Conservation (phyloP, 129 eudicot species). For the Escallonia rubra region DNA sequence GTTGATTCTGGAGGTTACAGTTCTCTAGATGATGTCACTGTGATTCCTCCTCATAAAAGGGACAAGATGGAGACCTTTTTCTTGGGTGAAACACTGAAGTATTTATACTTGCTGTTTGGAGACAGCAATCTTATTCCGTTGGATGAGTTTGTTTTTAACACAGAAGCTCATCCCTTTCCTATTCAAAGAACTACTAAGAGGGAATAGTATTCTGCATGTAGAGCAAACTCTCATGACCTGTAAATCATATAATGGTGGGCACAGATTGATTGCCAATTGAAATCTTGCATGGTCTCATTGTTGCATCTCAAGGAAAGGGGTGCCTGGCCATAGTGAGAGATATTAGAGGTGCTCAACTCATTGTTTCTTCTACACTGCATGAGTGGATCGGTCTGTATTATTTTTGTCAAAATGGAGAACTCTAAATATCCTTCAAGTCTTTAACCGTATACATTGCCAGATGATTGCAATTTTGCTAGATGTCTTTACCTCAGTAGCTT, state of each 20-base stretch:
- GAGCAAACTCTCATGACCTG: slow-evolving; percentile 8
- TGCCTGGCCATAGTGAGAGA: background rate
- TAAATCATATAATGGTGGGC: slow-evolving; percentile 1
- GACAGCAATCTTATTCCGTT: slow-evolving; percentile 44
- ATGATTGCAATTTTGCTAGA: background rate
- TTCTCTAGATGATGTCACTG: slow-evolving; percentile 87
- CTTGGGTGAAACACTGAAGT: slow-evolving; percentile 84
- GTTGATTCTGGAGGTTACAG: slow-evolving; percentile 88
- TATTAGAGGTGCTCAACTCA: too few relatives aligned
- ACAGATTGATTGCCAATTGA: slow-evolving; percentile 12
- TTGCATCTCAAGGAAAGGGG: slow-evolving; percentile 18
- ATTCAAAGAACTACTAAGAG: slow-evolving; percentile 30
- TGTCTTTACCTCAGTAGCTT: background rate
- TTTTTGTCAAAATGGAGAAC: background rate
- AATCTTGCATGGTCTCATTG: slow-evolving; percentile 13
- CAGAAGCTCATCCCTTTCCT: slow-evolving; percentile 95
- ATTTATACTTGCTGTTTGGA: slow-evolving; percentile 58
- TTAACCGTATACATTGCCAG: background rate
- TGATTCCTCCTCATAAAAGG: slow-evolving; percentile 72
- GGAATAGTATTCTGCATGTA: slow-evolving; percentile 18
- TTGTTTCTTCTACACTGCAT: background rate
- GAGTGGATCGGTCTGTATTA: background rate
- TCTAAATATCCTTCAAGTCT: background rate
- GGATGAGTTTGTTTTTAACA: slow-evolving; percentile 76
- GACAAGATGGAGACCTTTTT: slow-evolving; percentile 98